Evolutionary conservation across 768 basidiomycete species (phyloP).

Genomic region (Pisolithus albus): DNA sequence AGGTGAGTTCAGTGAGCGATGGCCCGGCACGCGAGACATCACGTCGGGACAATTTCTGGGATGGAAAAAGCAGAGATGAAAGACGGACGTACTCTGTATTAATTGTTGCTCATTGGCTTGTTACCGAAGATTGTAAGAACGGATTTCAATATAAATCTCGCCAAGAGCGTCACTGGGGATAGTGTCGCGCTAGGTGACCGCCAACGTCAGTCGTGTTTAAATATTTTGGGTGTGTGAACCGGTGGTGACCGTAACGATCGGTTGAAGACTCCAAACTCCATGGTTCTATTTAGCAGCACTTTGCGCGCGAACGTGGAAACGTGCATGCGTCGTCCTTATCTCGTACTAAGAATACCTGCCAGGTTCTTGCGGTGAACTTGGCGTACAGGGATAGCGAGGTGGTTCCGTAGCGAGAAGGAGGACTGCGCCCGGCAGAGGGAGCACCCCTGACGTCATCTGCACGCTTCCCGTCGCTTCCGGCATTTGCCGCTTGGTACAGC

Average conservation of each 20-base stretch:
- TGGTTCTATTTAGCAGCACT: background rate
- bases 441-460: constrained; percentile 20
- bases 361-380: background rate
- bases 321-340: background rate
- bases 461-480: background rate
- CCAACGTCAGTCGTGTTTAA: background rate
- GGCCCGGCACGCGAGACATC: background rate
- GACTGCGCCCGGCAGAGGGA: background rate
- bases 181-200: too few relatives aligned
- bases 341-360: background rate
- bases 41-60: background rate
- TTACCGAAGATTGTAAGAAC: background rate
- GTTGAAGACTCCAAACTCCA: too few relatives aligned
- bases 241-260: too few relatives aligned
- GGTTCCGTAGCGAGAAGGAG: background rate
- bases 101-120: background rate
- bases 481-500: too few relatives aligned
- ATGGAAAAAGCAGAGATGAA: background rate
- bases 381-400: background rate
- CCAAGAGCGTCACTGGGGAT: background rate
- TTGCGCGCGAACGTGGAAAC: background rate
- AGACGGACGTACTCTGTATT: background rate
- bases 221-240: background rate
- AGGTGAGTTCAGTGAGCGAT: constrained; percentile 7
- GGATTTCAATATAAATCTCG: background rate